phyloP scores from a whole-genome alignment of 2,329 filamentous ascomycete genomes.

The Pseudopithomyces maydicus region DNA sequence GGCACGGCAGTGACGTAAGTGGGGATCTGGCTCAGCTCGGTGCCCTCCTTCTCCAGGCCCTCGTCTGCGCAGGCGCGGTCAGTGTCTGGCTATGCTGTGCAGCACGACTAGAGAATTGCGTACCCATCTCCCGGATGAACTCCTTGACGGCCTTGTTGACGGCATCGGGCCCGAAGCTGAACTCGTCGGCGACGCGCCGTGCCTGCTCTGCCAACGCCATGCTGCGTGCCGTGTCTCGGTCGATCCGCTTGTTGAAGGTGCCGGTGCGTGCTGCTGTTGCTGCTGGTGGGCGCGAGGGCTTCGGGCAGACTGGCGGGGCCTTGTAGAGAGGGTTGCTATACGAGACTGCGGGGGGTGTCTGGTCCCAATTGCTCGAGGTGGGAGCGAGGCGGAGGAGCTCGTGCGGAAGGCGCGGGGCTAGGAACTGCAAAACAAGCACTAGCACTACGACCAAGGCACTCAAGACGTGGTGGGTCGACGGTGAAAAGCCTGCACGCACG shows the following conservation, averaged over 20 bases:
- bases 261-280: slow-evolving; percentile 35
- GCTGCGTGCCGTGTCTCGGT: slow-evolving; percentile 46
- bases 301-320: slow-evolving; percentile 34
- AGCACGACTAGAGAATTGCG: slow-evolving; percentile 15
- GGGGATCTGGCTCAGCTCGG: slow-evolving; percentile 91
- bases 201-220: slow-evolving; percentile 70
- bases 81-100: slow-evolving; percentile 12
- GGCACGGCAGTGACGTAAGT: slow-evolving; percentile 96
- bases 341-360: slow-evolving; percentile 13
- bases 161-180: slow-evolving; percentile 79
- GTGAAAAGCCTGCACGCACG: slow-evolving; percentile 13
- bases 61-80: slow-evolving; percentile 62
- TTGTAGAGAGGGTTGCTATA: slow-evolving; percentile 32
- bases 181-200: slow-evolving; percentile 79
- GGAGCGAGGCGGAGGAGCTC: slow-evolving; percentile 32
- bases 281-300: slow-evolving; percentile 30
- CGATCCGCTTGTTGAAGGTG: slow-evolving; percentile 43
- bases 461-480: slow-evolving; percentile 28
- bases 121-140: slow-evolving; percentile 84
- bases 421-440: slow-evolving; percentile 40
- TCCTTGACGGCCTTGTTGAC: slow-evolving; percentile 82
- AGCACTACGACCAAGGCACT: slow-evolving; percentile 39
- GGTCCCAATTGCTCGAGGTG: slow-evolving; percentile 24
- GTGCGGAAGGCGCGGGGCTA: slow-evolving; percentile 44
- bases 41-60: slow-evolving; percentile 77